Base-by-base conservation (phyloP, 139 green algal species). In the Chlamydomonas asymmetrica region DNA sequence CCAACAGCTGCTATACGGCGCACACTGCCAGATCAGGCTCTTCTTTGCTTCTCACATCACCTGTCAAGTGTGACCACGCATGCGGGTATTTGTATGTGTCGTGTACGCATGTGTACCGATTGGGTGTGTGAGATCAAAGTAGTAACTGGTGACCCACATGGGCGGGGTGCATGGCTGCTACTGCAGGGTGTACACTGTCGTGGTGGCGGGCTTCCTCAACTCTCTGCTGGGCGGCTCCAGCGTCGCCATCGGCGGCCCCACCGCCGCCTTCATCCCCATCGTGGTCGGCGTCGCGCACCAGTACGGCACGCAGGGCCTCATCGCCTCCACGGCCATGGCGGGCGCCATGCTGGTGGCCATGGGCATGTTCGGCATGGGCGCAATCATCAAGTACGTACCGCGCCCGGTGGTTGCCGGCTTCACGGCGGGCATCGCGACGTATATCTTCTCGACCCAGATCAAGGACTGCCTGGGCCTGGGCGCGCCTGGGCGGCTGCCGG, bases 191-290 rank as follows among this genome's bases (percentile, higher is more conserved):
- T 72, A 67, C 59, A 81, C 75, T 1, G 75, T 74, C 25, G 66
- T 81, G 43, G 66, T 81, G 59, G 57, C 66, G 31, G 75, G 75
- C 59, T 41, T 75, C 13, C 43, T 81, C 27, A 71, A 66, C 45
- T 74, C 63, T 8, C n/a, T 37, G 22, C 75, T 81, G 59, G 73
- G 66, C 23, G 75, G 75, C 63, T 76, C 66, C 2, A 34, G 66
- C 0, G 75, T 81, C 32, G 57, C 45, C 34, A 41, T 81, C 4
- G 75, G 73, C 39, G 75, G 75, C 29, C 75, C 75, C 59, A 81
- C 75, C 35, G 75, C 75, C 45, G 75, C 75, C 66, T 81, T 81
- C 66, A 81, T 81, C 43, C 75, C 75, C 59, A 81, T 81, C 60
- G 75, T 81, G 40, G 59, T 71, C 22, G 75, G 75, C 37, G 67